Conservation (phyloP, 1,284 basidiomycete species). For the Trametes versicolor region DNA sequence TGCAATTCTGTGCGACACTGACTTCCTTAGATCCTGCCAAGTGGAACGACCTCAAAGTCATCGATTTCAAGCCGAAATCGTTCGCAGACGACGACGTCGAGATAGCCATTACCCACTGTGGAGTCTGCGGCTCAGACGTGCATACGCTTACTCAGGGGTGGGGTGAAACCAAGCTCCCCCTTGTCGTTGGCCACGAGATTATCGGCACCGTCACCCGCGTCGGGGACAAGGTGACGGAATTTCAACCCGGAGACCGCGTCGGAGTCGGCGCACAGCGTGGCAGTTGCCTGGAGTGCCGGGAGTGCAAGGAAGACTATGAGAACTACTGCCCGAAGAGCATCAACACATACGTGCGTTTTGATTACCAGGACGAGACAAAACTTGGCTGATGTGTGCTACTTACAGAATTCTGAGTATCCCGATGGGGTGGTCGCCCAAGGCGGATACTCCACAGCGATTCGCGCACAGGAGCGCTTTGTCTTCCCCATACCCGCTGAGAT, state of each 20-base stretch:
- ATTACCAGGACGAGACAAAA: neutral
- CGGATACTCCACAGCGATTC: slow-evolving; percentile 74
- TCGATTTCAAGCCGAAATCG: slow-evolving; percentile 47
- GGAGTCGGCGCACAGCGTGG: slow-evolving; percentile 72
- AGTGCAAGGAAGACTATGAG: slow-evolving; percentile 65
- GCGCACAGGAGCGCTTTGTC: slow-evolving; percentile 74
- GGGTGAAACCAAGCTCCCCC: slow-evolving; percentile 52
- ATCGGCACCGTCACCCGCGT: slow-evolving; percentile 65
- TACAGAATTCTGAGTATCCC: slow-evolving; percentile 43
- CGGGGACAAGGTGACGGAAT: slow-evolving; percentile 61
- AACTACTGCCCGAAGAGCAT: slow-evolving; percentile 56
- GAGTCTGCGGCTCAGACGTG: slow-evolving; percentile 60
- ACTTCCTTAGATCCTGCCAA: slow-evolving; percentile 33
- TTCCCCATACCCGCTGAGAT: slow-evolving; percentile 74
- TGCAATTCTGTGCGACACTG: neutral
- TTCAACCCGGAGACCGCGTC: slow-evolving; percentile 71
- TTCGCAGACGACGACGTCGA: slow-evolving; percentile 48
- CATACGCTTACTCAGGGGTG: slow-evolving; percentile 62
- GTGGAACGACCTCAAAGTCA: slow-evolving; percentile 55
- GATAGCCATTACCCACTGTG: slow-evolving; percentile 51
- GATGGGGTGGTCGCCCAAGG: slow-evolving; percentile 64
- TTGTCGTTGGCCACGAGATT: slow-evolving; percentile 68
- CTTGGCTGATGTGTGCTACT: neutral
- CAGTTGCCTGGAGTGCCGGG: slow-evolving; percentile 60
- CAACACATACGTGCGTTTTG: slow-evolving; percentile 34